Evolutionary conservation across 805 yeast genomes (phyloP).

Genomic region (Wickerhamia fluorescens): DNA sequence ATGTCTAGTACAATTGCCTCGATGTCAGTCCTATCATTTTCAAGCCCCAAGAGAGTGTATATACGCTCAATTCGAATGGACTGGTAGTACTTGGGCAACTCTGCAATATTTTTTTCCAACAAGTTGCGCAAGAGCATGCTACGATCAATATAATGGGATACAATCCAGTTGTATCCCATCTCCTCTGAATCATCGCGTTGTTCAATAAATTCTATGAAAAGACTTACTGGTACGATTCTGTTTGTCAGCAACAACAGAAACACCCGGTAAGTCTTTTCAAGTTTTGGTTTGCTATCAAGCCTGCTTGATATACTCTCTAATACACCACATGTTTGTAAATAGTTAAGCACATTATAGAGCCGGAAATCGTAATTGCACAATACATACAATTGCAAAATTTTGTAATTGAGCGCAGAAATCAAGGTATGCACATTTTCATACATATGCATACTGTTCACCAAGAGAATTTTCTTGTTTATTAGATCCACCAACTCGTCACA

Average conservation of each 20-base stretch:
- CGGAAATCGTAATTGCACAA: slow-evolving; percentile 29
- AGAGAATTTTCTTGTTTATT: slow-evolving; percentile 22
- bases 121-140: slow-evolving; percentile 10
- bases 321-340: slow-evolving; percentile 6
- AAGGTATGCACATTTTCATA: slow-evolving; percentile 3
- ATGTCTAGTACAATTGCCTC: slow-evolving; percentile 25
- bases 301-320: not conserved
- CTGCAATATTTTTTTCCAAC: slow-evolving; percentile 25
- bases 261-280: slow-evolving; percentile 3
- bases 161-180: slow-evolving; percentile 9
- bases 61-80: slow-evolving; percentile 17
- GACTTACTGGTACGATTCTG: slow-evolving; percentile 10
- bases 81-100: slow-evolving; percentile 23
- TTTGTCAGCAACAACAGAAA: slow-evolving; percentile 6
- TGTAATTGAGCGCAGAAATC: slow-evolving; percentile 12
- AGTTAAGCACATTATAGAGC: slow-evolving; percentile 17
- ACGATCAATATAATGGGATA: not conserved
- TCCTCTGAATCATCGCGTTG: not conserved
- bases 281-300: too few species aligned
- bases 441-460: slow-evolving; percentile 10
- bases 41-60: slow-evolving; percentile 11
- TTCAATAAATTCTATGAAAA: slow-evolving; percentile 10
- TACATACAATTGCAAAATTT: slow-evolving; percentile 24
- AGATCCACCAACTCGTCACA: slow-evolving; percentile 15
- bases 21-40: slow-evolving; percentile 2